Evolutionary conservation across 2,329 filamentous ascomycete genomes (phyloP).

Genomic region (Mycosphaerella sp.): DNA sequence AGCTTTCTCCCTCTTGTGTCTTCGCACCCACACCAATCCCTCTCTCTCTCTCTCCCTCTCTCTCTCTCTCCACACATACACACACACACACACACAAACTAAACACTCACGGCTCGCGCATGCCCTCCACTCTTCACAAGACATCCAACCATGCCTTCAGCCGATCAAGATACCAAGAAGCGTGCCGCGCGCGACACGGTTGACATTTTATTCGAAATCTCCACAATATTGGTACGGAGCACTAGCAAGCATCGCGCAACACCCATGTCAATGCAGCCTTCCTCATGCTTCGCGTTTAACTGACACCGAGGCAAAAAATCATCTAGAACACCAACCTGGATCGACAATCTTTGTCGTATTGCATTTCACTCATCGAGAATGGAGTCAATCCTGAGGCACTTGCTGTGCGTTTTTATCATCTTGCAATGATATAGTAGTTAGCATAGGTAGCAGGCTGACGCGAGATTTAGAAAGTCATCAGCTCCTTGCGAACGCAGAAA

Average conservation of each 20-base stretch:
- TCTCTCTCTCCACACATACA: too few relatives aligned
- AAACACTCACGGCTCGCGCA: neutral
- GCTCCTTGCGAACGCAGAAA: conserved; percentile 41
- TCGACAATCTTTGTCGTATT: conserved; percentile 83
- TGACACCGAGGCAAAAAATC: too few relatives aligned
- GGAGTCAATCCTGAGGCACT: conserved; percentile 93
- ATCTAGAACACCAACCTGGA: conserved; percentile 89
- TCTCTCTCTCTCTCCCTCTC: too few relatives aligned
- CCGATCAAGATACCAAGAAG: conserved; percentile 55
- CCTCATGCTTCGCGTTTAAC: too few relatives aligned
- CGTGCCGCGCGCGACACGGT: conserved; percentile 74
- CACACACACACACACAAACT: neutral
- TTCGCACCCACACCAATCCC: too few relatives aligned
- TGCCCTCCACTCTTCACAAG: neutral
- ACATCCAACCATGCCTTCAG: conserved; percentile 4
- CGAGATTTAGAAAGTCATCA: conserved; percentile 40
- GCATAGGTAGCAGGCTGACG: too few relatives aligned
- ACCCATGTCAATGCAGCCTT: too few relatives aligned
- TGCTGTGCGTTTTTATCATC: conserved; percentile 58
- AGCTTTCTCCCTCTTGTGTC: too few relatives aligned
- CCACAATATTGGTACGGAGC: conserved; percentile 71
- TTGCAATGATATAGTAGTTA: too few relatives aligned
- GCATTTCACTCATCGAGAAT: conserved; percentile 94
- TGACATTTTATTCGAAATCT: conserved; percentile 64
- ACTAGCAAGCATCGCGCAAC: too few relatives aligned